Evolutionary conservation across 2,329 filamentous ascomycete genomes (phyloP).

Genomic region (Apiospora phragmitis): DNA sequence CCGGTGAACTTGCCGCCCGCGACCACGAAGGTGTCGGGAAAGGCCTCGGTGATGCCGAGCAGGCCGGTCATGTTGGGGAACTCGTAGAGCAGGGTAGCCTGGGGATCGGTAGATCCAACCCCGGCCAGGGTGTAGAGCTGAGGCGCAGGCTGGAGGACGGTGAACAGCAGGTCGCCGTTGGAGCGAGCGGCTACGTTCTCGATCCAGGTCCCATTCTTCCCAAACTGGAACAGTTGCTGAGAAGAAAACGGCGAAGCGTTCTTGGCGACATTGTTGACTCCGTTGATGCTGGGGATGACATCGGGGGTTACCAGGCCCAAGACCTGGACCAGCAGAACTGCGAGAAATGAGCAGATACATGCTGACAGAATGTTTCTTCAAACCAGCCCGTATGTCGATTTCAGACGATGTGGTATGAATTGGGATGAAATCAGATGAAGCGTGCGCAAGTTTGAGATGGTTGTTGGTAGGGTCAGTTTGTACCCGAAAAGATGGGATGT

Average conservation of each 20-base stretch:
- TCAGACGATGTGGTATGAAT: not conserved
- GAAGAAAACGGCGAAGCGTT: not conserved
- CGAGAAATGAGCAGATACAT: not conserved
- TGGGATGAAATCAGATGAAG: not conserved
- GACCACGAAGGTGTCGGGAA: slow-evolving; percentile 22
- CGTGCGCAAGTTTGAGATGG: not conserved
- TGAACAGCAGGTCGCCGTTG: slow-evolving; percentile 30
- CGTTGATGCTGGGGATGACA: not conserved
- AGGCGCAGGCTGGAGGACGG: slow-evolving; percentile 25
- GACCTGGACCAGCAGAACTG: not conserved
- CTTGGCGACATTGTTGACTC: not conserved
- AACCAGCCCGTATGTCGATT: no score
- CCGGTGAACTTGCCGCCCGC: slow-evolving; percentile 15
- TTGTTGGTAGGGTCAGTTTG: not conserved
- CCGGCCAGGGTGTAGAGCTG: slow-evolving; percentile 22
- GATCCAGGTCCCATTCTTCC: slow-evolving; percentile 18
- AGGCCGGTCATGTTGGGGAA: slow-evolving; percentile 25
- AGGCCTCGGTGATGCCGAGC: slow-evolving; percentile 31
- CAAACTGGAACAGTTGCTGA: slow-evolving; percentile 15
- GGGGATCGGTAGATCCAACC: slow-evolving; percentile 14
- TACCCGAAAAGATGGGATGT: not conserved
- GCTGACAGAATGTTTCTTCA: not conserved
- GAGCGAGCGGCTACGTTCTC: slow-evolving; percentile 32
- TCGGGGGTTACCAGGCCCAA: not conserved
- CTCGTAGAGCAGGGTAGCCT: slow-evolving; percentile 22